A percentile compares a stretch with the other conserved stretches of the same genome.
Evolutionary conservation across 2,329 filamentous ascomycete genomes (phyloP).

Genomic region (Colletotrichum euphorbiae): DNA sequence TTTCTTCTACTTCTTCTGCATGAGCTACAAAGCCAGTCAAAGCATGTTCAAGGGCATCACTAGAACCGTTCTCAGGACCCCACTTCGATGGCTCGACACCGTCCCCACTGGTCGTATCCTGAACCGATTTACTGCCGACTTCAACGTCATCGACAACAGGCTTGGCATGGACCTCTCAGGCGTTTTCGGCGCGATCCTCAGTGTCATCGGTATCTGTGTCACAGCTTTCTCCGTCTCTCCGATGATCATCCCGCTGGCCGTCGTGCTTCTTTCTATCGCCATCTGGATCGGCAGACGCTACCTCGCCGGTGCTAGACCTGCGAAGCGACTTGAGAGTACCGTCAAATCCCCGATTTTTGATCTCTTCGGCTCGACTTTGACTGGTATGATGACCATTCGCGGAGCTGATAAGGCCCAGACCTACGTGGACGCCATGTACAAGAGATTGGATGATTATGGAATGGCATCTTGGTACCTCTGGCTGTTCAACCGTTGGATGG

Average conservation of each 20-base stretch:
- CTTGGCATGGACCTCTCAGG: constrained; percentile 73
- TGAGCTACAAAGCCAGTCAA: constrained; percentile 77
- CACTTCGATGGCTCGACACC: constrained; percentile 84
- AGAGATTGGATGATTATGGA: constrained; percentile 75
- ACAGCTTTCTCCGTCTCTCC: constrained; percentile 77
- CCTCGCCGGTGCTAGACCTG: constrained; percentile 76
- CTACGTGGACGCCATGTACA: constrained; percentile 78
- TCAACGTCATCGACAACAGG: constrained; percentile 77
- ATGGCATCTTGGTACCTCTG: constrained; percentile 75
- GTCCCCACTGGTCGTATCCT: constrained; percentile 81
- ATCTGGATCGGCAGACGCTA: constrained; percentile 71
- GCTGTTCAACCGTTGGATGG: constrained; percentile 83
- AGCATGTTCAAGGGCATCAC: constrained; percentile 75
- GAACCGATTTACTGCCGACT: constrained; percentile 83
- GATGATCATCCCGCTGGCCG: constrained; percentile 71
- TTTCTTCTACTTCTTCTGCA: constrained; percentile 72
- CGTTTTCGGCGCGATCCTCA: constrained; percentile 69
- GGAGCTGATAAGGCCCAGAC: constrained; percentile 76
- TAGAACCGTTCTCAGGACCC: constrained; percentile 75
- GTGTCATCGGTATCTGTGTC: constrained; percentile 73
- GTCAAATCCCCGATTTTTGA: constrained; percentile 85
- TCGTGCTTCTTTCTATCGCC: constrained; percentile 68
- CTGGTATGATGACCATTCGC: constrained; percentile 80
- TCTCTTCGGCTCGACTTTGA: constrained; percentile 78
- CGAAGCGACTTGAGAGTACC: constrained; percentile 82